Conservation (phyloP, 345 rosid species). For the Hypericum perforatum region DNA sequence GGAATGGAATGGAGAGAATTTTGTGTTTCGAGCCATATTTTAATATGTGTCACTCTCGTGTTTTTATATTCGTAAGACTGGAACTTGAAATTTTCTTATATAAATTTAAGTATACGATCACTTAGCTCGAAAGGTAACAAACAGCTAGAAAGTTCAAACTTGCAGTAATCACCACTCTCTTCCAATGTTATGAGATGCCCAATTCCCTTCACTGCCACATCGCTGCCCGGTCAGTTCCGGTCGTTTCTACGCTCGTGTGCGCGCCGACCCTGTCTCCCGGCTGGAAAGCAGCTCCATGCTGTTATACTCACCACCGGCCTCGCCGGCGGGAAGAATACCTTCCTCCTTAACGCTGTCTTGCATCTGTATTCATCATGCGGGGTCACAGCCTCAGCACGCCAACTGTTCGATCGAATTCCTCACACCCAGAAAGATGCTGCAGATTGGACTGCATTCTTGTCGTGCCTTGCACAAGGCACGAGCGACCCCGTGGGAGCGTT, state of each 20-base stretch:
- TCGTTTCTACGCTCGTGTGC: conserved; percentile 45
- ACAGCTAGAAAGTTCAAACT: too few species aligned
- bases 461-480: conserved; percentile 31
- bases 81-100: too few species aligned
- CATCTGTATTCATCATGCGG: conserved; percentile 44
- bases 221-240: conserved; percentile 30
- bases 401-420: conserved; percentile 69
- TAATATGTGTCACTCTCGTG: too few species aligned
- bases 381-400: conserved; percentile 28
- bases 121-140: too few species aligned
- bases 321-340: conserved; percentile 26
- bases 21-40: too few species aligned
- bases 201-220: conserved; percentile 8
- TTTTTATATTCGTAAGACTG: too few species aligned
- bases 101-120: too few species aligned
- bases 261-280: conserved; percentile 31
- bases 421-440: conserved; percentile 40
- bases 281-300: conserved; percentile 51
- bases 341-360: conserved; percentile 46
- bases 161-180: too few species aligned
- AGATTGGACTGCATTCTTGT: conserved; percentile 63
- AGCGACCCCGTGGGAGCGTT: conserved; percentile 22
- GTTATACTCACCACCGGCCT: conserved; percentile 41
- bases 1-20: too few species aligned
- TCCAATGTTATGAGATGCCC: conserved; percentile 27